Percentiles rank a stretch among this genome's conserved stretches.
Conservation (phyloP, 495 filamentous ascomycete species). For the Niebla homalea region DNA sequence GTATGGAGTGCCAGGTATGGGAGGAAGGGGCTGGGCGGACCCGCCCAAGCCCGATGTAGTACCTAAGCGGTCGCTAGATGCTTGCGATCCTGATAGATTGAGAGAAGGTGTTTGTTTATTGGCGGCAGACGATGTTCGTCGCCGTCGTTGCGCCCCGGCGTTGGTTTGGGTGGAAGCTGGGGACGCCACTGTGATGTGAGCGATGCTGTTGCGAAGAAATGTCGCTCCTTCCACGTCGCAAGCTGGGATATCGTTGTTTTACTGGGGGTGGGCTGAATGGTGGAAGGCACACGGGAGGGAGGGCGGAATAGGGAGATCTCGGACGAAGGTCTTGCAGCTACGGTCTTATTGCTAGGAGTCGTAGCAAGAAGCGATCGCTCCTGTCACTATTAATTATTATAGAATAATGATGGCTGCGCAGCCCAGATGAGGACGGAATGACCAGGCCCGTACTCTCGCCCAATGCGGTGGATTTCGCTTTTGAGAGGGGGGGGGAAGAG, state of each 20-base stretch:
- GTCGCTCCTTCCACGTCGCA: neutral
- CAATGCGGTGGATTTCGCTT: too few species aligned
- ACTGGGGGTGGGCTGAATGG: neutral
- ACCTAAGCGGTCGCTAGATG: slow-evolving; percentile 13
- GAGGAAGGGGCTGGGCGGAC: slow-evolving; percentile 15
- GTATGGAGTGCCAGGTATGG: slow-evolving; percentile 17
- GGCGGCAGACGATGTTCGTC: slow-evolving; percentile 15
- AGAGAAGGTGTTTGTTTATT: slow-evolving; percentile 12
- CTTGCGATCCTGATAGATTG: slow-evolving; percentile 9
- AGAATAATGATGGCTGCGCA: too few species aligned
- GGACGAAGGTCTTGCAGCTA: too few species aligned
- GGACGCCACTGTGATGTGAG: slow-evolving; percentile 14
- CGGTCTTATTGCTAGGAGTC: too few species aligned
- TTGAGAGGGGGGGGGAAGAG: too few species aligned
- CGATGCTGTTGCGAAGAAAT: neutral
- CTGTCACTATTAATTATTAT: too few species aligned
- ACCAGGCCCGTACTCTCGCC: too few species aligned
- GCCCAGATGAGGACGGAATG: too few species aligned
- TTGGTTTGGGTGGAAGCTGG: slow-evolving; percentile 11
- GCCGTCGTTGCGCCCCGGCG: slow-evolving; percentile 15
- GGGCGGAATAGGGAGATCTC: neutral
- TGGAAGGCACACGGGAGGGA: neutral
- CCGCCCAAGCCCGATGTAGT: slow-evolving; percentile 18
- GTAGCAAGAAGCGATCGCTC: too few species aligned
- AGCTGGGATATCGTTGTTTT: neutral